phyloP scores from a whole-genome alignment of 2,329 filamentous ascomycete species.

The Botrytis tulipae region DNA sequence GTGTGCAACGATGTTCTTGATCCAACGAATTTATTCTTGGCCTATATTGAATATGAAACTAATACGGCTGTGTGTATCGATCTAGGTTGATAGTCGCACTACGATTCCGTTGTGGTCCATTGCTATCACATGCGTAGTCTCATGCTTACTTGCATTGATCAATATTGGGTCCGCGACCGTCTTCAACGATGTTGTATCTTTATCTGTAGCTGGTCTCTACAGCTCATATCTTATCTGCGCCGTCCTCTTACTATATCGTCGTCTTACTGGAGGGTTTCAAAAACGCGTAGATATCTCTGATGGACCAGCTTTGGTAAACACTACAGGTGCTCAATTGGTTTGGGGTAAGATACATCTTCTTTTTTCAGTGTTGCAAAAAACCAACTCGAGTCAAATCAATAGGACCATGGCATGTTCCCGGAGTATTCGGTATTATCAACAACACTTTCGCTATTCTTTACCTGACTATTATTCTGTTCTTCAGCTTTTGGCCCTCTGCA shows the following conservation, averaged over 20 bases:
- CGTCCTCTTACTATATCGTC: conserved; percentile 20
- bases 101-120: conserved; percentile 16
- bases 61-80: background rate
- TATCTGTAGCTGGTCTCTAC: conserved; percentile 32
- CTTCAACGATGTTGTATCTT: conserved; percentile 51
- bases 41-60: background rate
- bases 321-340: conserved; percentile 11
- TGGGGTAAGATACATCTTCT: conserved; percentile 9
- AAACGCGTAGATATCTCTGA: background rate
- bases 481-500: conserved; percentile 48
- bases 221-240: conserved; percentile 20
- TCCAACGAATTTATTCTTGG: accelerated
- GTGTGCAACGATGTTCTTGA: background rate
- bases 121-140: conserved; percentile 3
- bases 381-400: background rate
- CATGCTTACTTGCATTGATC: conserved; percentile 38
- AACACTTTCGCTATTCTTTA: conserved; percentile 46
- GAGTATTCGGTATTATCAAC: conserved; percentile 42
- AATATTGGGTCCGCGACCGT: conserved; percentile 49
- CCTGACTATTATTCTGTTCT: conserved; percentile 41
- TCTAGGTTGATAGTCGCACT: conserved; percentile 12
- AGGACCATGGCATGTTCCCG: conserved; percentile 28
- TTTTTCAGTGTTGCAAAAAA: background rate
- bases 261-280: conserved; percentile 13
- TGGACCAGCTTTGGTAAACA: conserved; percentile 7